phyloP scores from a whole-genome alignment of 192 early-diverging fungal genomes.

The Podila epicladia region DNA sequence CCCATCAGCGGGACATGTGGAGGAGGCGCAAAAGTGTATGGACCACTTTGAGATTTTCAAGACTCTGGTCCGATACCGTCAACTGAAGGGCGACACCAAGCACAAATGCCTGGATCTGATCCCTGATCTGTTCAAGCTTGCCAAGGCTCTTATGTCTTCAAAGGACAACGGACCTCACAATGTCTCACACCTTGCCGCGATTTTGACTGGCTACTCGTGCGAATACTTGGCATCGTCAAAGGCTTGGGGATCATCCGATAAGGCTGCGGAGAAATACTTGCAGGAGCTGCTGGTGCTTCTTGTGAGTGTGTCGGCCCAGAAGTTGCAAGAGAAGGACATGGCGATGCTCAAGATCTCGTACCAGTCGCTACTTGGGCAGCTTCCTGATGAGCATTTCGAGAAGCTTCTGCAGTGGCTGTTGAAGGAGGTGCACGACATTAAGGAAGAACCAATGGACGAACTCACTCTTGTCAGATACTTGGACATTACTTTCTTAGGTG shows the following conservation, averaged over 20 bases:
- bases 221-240: slow-evolving; percentile 25
- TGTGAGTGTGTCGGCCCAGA: slow-evolving; percentile 11
- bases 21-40: slow-evolving; percentile 20
- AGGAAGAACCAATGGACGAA: background rate
- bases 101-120: slow-evolving; percentile 4
- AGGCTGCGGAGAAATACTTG: background rate
- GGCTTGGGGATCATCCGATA: slow-evolving; percentile 1
- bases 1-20: background rate
- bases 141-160: slow-evolving; percentile 2
- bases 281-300: slow-evolving; percentile 16
- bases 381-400: slow-evolving; percentile 30
- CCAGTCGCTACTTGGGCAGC: slow-evolving; percentile 13
- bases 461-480: slow-evolving; percentile 32
- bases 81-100: background rate
- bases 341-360: slow-evolving; percentile 22
- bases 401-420: slow-evolving; percentile 27
- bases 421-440: slow-evolving; percentile 2
- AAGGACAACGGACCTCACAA: background rate
- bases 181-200: slow-evolving; percentile 11
- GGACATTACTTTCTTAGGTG: slow-evolving; percentile 21
- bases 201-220: slow-evolving; percentile 40
- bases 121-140: slow-evolving; percentile 21
- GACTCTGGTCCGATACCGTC: slow-evolving; percentile 24
- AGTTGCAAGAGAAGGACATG: slow-evolving; percentile 11
- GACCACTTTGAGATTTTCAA: slow-evolving; percentile 36